A percentile compares a stretch with the other conserved stretches of the same genome.
Conservation (phyloP, 2,329 filamentous ascomycete species). For the Anthostomella pinea region DNA sequence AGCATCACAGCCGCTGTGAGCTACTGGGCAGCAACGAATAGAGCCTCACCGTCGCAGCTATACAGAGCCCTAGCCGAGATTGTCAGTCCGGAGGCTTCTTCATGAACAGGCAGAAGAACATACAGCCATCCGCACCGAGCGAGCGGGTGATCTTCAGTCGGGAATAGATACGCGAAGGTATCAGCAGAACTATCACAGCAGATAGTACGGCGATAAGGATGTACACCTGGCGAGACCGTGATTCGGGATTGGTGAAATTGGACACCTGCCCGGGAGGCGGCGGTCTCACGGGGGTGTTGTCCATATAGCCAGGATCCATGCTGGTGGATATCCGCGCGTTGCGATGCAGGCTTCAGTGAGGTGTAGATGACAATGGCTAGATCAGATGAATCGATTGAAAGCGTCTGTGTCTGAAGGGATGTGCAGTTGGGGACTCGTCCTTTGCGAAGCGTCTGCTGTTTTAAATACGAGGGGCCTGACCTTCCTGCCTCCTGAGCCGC, state of each 20-base stretch:
- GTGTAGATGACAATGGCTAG: no score
- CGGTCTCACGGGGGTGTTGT: slow-evolving; percentile 8
- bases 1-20: no score
- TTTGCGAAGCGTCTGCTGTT: no score
- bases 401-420: no score
- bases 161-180: slow-evolving; percentile 7
- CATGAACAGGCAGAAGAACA: neutral
- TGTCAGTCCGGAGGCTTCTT: no score
- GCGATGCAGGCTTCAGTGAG: neutral
- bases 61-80: slow-evolving; percentile 18
- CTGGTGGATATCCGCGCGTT: neutral
- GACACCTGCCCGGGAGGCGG: slow-evolving; percentile 12
- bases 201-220: slow-evolving; percentile 7
- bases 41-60: slow-evolving; percentile 12
- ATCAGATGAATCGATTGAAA: no score
- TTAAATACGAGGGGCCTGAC: no score
- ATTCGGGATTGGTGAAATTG: slow-evolving; percentile 13
- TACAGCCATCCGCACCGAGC: slow-evolving; percentile 17
- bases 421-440: no score
- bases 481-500: no score
- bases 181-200: slow-evolving; percentile 3
- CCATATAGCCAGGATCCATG: slow-evolving; percentile 11
- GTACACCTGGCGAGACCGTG: slow-evolving; percentile 10
- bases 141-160: slow-evolving; percentile 11
- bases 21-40: no score